These are phyloP conservation scores for Zymoseptoria pseudotritici DNA, from an alignment of 2,329 filamentous ascomycete genomes.

Conservation along the genomic window DNA sequence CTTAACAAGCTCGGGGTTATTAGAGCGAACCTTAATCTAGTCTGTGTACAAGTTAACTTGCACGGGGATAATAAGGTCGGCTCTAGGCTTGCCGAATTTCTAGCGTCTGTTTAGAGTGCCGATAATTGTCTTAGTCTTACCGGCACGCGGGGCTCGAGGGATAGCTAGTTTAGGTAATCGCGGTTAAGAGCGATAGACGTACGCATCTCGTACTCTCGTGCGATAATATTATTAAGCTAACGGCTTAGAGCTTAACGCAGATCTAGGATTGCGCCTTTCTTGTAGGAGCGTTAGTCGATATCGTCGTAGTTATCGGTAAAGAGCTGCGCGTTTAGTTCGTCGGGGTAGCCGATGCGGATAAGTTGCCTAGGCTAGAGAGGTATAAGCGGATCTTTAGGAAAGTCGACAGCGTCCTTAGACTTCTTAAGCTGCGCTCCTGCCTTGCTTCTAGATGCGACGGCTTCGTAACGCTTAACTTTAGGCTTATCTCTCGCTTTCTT, in stretches of 20 bases:
- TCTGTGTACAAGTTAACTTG: background rate
- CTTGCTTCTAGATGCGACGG: background rate
- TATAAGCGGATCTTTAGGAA: background rate
- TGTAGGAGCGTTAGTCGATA: background rate
- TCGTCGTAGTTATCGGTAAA: background rate
- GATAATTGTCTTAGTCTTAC: background rate
- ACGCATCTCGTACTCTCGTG: background rate
- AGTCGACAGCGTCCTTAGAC: background rate
- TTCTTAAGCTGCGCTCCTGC: background rate
- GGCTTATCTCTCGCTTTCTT: background rate
- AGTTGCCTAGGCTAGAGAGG: background rate
- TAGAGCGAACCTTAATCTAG: background rate
- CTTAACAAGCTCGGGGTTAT: background rate
- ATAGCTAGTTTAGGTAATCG: background rate
- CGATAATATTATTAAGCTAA: background rate
- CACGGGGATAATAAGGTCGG: background rate
- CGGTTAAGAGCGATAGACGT: background rate
- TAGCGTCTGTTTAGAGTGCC: background rate
- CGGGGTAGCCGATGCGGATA: background rate
- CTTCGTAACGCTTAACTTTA: background rate
- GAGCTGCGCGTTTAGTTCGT: background rate
- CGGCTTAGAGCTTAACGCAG: background rate
- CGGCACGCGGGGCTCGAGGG: background rate
- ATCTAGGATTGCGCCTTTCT: background rate
- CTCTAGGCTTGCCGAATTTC: background rate